Evolutionary conservation across 805 yeast species (phyloP), one percentile per base, ranked within the genome.

Genomic region (Scheffersomyces lignosus): DNA sequence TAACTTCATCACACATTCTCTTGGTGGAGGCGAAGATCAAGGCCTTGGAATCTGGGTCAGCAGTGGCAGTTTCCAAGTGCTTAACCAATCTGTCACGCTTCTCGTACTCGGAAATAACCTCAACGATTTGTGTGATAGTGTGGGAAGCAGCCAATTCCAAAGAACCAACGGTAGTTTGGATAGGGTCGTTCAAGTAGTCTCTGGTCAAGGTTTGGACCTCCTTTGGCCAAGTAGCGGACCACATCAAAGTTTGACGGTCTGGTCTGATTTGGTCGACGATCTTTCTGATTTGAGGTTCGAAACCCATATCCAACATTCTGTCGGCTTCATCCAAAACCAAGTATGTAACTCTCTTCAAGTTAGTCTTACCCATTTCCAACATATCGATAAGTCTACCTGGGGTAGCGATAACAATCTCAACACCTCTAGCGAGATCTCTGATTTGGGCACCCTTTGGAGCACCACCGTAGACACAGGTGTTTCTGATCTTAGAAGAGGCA

Each of bases 221-320:
- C 78, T 90, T 91, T 56, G 99, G 99, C 99, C 99, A 93, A 38
- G 99, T 93, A 52, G 99, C 99, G 45, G 98, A 91, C 98, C 98
- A 93, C 97, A 93, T 88, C 56, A 91, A 77, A 44, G 99, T 93
- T 75, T 93, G 99, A 77, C 98, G 89, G 68, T 93, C 99, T 45
- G 99, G 99, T 75, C 99, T 87, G 64, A 93, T 93, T 77, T 91
- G 98, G 56, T 84, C 90, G 51, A 93, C 91, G 67, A 93, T 93
- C 73, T 91, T 91, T 78, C 99, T 83, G 68, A 93, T 93, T 78
- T 91, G 98, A 52, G 98, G 98, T 77, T 93, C 99, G 67, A 93
- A 93, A 66, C 99, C 99, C 99, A 93, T 93, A 75, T 93, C 99
- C 72, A 93, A 81, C 99, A 93, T 93, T 78, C 99, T 87, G 71